Evolutionary conservation across 73 alveolate genomes (phyloP).

Genomic region (Stentor coeruleus): DNA sequence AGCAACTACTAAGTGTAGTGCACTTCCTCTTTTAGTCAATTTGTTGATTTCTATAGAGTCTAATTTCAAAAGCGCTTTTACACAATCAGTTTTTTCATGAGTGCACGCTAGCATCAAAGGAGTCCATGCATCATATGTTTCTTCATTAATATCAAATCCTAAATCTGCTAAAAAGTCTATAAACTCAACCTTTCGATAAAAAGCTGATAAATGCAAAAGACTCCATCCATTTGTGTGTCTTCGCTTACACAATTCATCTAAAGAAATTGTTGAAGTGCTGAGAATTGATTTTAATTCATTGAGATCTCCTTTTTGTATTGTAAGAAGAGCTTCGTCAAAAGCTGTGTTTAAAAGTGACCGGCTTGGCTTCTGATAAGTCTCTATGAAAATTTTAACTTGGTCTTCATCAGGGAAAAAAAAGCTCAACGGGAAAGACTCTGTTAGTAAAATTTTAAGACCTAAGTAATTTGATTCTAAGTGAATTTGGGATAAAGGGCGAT

Average conservation of each 20-base stretch:
- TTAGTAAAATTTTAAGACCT: neutral
- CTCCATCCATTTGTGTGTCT: too few relatives aligned
- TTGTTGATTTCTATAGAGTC: neutral
- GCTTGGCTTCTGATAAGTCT: neutral
- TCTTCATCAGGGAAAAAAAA: neutral
- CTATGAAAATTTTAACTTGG: neutral
- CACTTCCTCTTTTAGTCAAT: neutral
- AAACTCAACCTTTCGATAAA: neutral
- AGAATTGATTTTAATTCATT: neutral
- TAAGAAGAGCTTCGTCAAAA: neutral
- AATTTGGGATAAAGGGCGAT: neutral
- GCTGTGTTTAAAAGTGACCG: too few relatives aligned
- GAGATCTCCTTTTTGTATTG: neutral
- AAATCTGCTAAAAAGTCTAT: neutral
- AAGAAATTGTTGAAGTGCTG: neutral
- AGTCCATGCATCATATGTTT: neutral
- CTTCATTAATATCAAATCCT: neutral
- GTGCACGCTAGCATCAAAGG: neutral
- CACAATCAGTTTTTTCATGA: neutral
- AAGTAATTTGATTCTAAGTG: neutral
- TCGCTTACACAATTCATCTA: neutral
- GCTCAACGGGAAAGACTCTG: neutral
- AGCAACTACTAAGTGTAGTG: conserved; percentile 9
- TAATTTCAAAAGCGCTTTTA: neutral
- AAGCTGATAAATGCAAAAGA: neutral